Percentiles rank a stretch among this genome's conserved stretches.
Conservation (phyloP, 2,329 filamentous ascomycete species). For the Alternaria ventricosa region DNA sequence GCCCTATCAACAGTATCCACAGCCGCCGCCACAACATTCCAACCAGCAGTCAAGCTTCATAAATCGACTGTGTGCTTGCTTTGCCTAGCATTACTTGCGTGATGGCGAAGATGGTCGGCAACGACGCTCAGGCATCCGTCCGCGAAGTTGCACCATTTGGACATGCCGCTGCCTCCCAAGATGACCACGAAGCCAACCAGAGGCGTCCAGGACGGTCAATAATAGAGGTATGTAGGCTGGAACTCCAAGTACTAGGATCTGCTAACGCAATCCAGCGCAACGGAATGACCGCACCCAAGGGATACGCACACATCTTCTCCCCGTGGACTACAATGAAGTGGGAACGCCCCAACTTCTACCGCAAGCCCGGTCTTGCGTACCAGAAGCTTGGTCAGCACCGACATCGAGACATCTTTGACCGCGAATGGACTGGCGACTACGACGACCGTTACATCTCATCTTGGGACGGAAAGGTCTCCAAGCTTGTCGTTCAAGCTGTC, state of each 20-base stretch:
- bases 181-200: neutral
- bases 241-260: neutral
- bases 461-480: conserved; percentile 37
- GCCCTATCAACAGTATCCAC: conserved; percentile 8
- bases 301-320: conserved; percentile 31
- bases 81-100: neutral
- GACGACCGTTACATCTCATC: conserved; percentile 43
- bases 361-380: conserved; percentile 32
- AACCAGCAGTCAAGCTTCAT: conserved; percentile 21
- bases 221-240: neutral
- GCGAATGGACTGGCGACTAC: conserved; percentile 34
- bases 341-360: conserved; percentile 33
- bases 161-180: neutral
- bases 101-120: conserved; percentile 9
- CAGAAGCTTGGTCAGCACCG: conserved; percentile 30
- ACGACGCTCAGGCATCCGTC: conserved; percentile 17
- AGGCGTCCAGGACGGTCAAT: neutral
- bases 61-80: conserved; percentile 26
- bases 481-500: conserved; percentile 40
- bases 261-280: conserved; percentile 9
- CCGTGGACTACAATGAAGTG: conserved; percentile 30
- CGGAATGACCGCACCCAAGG: conserved; percentile 23
- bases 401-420: conserved; percentile 33
- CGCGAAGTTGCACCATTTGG: conserved; percentile 15
- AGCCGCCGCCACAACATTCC: conserved; percentile 11